phyloP scores from a whole-genome alignment of 768 basidiomycete species.

The Mycena albidolilacea region DNA sequence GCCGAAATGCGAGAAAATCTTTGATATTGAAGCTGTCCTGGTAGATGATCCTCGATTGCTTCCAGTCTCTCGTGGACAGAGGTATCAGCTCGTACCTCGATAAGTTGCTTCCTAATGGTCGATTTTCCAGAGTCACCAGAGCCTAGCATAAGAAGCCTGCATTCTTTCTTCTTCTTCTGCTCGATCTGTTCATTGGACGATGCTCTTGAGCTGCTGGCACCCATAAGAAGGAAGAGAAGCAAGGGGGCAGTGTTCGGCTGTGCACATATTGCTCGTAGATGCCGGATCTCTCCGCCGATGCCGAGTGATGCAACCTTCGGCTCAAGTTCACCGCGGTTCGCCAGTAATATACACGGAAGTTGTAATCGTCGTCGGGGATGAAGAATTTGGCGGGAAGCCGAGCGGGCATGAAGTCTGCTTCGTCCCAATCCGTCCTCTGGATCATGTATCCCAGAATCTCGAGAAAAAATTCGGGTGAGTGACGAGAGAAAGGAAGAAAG shows the following conservation, averaged over 20 bases:
- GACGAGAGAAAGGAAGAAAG: not conserved
- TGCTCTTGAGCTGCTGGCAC: too few species aligned
- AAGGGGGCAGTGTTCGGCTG: too few species aligned
- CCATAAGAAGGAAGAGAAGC: too few species aligned
- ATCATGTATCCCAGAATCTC: slow-evolving; percentile 31
- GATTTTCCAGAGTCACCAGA: slow-evolving; percentile 78
- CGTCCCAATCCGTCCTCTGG: slow-evolving; percentile 12
- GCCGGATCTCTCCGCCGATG: too few species aligned
- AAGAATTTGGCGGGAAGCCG: slow-evolving; percentile 26
- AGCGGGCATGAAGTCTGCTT: slow-evolving; percentile 42
- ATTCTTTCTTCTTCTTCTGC: slow-evolving; percentile 63
- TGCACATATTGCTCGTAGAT: too few species aligned
- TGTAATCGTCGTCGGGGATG: slow-evolving; percentile 33
- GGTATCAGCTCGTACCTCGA: too few species aligned
- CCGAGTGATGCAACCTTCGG: too few species aligned
- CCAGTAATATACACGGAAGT: too few species aligned
- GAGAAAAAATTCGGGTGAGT: not conserved
- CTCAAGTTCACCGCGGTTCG: too few species aligned
- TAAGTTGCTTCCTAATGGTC: slow-evolving; percentile 79
- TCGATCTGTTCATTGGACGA: too few species aligned
- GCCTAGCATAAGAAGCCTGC: slow-evolving; percentile 75
- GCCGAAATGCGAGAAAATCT: slow-evolving; percentile 73
- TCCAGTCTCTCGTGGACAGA: too few species aligned
- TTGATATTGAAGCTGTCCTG: slow-evolving; percentile 72
- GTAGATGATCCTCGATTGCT: slow-evolving; percentile 62